A percentile compares a stretch with the other conserved stretches of the same genome.
phyloP scores from a whole-genome alignment of 2,329 filamentous ascomycete genomes.

The Apiospora malaysiana region DNA sequence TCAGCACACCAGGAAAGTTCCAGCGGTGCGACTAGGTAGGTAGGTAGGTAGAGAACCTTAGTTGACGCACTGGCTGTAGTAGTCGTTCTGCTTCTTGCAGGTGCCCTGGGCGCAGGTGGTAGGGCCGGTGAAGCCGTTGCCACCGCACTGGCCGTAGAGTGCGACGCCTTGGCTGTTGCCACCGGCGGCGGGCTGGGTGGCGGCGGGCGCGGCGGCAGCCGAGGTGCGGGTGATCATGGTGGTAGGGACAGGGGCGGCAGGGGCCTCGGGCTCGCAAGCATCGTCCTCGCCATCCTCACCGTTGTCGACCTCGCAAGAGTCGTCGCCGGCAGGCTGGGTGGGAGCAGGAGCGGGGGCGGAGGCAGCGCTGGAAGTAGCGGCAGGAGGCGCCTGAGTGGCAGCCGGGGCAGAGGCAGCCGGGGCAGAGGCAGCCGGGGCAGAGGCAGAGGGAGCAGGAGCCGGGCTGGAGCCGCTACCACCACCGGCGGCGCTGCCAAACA shows the following conservation, averaged over 20 bases:
- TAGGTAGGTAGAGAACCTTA: background rate
- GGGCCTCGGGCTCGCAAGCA: constrained; percentile 26
- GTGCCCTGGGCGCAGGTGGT: constrained; percentile 31
- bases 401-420: constrained; percentile 8
- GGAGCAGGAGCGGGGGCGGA: background rate
- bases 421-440: background rate
- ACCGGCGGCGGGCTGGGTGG: constrained; percentile 13
- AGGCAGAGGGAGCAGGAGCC: constrained; percentile 7
- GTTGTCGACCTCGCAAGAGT: constrained; percentile 14
- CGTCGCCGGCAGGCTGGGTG: background rate
- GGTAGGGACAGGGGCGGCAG: constrained; percentile 24
- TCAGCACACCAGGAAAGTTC: background rate
- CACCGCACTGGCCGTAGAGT: constrained; percentile 29
- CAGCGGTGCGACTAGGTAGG: background rate
- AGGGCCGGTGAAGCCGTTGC: constrained; percentile 26
- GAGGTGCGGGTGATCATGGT: constrained; percentile 25
- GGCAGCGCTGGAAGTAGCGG: background rate
- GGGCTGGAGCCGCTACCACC: background rate
- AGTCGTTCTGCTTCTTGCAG: constrained; percentile 27
- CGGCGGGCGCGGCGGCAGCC: constrained; percentile 21
- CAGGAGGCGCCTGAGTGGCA: constrained; percentile 5
- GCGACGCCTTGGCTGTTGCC: constrained; percentile 16
- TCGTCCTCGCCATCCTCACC: background rate
- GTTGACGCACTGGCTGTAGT: constrained; percentile 15
- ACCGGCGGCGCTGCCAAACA: constrained; percentile 20